Percentiles rank a stretch among this genome's conserved stretches.
These are phyloP conservation scores for Aplosporella prunicola DNA, from an alignment of 2,329 filamentous ascomycete species.

Conservation along the genomic window DNA sequence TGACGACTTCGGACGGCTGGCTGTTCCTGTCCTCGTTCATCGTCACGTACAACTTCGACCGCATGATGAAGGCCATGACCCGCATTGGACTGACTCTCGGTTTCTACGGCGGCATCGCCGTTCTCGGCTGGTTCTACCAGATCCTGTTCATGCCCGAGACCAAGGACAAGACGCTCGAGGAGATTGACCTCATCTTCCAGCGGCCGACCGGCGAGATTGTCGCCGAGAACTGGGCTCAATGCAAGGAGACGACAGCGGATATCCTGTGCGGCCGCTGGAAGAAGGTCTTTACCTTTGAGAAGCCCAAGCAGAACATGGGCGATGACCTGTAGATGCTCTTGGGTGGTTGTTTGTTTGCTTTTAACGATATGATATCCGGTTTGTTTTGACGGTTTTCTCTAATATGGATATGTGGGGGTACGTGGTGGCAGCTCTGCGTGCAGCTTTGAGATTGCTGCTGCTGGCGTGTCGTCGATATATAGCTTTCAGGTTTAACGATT, in stretches of 20 bases:
- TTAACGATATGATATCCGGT: too few relatives aligned
- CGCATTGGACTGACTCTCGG: constrained; percentile 56
- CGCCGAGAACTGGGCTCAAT: constrained; percentile 45
- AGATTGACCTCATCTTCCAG: constrained; percentile 60
- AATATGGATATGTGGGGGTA: too few relatives aligned
- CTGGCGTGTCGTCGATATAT: too few relatives aligned
- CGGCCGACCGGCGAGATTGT: constrained; percentile 55
- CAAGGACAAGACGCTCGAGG: constrained; percentile 58
- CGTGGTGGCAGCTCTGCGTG: too few relatives aligned
- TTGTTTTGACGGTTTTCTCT: too few relatives aligned
- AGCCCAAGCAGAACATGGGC: constrained; percentile 1
- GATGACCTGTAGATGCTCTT: too few relatives aligned
- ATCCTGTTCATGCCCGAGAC: constrained; percentile 69
- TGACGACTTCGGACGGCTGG: constrained; percentile 59
- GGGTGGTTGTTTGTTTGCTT: too few relatives aligned
- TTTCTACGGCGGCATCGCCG: constrained; percentile 65
- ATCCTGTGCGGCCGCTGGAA: constrained; percentile 34
- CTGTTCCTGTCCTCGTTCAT: constrained; percentile 64
- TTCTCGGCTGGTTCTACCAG: constrained; percentile 63
- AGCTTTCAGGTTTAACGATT: too few relatives aligned
- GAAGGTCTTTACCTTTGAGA: constrained; percentile 35
- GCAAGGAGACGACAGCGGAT: constrained; percentile 36
- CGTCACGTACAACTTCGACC: constrained; percentile 65
- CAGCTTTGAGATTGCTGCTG: too few relatives aligned
- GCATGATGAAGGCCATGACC: constrained; percentile 60